These are phyloP conservation scores for Kodamaea fungicola DNA, from an alignment of 1,139 yeast species.

Conservation along the genomic window DNA sequence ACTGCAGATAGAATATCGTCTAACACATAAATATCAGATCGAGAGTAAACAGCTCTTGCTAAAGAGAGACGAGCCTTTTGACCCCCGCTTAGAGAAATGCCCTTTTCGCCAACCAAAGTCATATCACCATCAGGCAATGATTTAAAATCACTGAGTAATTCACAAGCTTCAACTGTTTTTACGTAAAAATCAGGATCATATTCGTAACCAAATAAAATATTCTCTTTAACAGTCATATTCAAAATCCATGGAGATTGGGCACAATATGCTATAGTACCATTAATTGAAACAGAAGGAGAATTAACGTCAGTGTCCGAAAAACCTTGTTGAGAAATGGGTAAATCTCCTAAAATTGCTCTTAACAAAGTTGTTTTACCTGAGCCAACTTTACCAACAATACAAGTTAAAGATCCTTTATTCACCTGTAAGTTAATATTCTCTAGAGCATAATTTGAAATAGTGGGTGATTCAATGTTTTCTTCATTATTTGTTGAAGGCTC, in stretches of 20 bases:
- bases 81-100: constrained; percentile 26
- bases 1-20: constrained; percentile 26
- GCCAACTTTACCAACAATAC: constrained; percentile 30
- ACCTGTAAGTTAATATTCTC: constrained; percentile 19
- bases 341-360: constrained; percentile 22
- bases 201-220: constrained; percentile 21
- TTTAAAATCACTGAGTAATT: constrained; percentile 18
- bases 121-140: constrained; percentile 23
- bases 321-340: constrained; percentile 10
- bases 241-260: constrained; percentile 23
- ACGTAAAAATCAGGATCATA: constrained; percentile 17
- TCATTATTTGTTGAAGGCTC: constrained; percentile 13
- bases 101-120: constrained; percentile 25
- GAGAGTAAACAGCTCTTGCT: constrained; percentile 24
- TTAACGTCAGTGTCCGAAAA: neutral
- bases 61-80: constrained; percentile 25
- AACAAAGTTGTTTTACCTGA: constrained; percentile 26
- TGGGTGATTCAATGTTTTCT: neutral
- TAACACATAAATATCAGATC: constrained; percentile 20
- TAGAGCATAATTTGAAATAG: constrained; percentile 14
- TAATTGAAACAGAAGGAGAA: constrained; percentile 11
- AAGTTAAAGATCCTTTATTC: constrained; percentile 22
- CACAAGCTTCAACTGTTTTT: constrained; percentile 20
- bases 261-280: constrained; percentile 25
- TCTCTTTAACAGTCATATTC: constrained; percentile 20